Conservation (phyloP, 306 rosid species). For the Cicer judaicum region DNA sequence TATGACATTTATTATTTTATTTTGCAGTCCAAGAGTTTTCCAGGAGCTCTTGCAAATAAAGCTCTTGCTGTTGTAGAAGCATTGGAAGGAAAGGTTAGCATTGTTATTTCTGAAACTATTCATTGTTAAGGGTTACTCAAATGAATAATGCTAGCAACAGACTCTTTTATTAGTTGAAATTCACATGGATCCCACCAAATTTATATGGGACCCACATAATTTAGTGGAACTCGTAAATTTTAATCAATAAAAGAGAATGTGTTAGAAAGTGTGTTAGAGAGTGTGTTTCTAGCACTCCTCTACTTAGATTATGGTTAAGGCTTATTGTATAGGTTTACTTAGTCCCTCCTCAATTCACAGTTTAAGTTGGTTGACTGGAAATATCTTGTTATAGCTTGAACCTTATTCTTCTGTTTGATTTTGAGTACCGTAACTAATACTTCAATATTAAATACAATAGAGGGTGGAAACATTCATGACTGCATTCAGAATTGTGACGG, state of each 20-base stretch:
- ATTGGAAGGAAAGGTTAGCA: slow-evolving; percentile 93
- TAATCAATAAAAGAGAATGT: too few species aligned
- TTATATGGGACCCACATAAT: too few species aligned
- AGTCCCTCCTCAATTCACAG: slow-evolving; percentile 6
- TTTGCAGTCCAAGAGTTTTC: slow-evolving; percentile 79
- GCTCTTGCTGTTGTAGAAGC: slow-evolving; percentile 82
- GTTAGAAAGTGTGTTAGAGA: too few species aligned
- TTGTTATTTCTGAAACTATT: slow-evolving; percentile 30
- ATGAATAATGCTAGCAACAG: too few species aligned
- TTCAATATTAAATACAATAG: slow-evolving; percentile 63
- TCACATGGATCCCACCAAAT: too few species aligned
- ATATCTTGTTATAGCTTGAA: slow-evolving; percentile 14
- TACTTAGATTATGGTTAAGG: slow-evolving; percentile 10
- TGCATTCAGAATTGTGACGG: slow-evolving; percentile 73
- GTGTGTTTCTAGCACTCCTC: too few species aligned
- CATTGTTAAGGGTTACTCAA: slow-evolving; percentile 2
- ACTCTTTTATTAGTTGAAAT: too few species aligned
- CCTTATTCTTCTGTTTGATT: slow-evolving; percentile 4
- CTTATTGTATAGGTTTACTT: slow-evolving; percentile 23
- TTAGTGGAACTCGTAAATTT: too few species aligned
- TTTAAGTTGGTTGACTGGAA: slow-evolving; percentile 33
- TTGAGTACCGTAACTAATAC: slow-evolving; percentile 31
- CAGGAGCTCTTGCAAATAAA: slow-evolving; percentile 69
- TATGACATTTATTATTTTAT: slow-evolving; percentile 32
- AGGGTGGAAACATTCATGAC: slow-evolving; percentile 71